These are phyloP conservation scores for Lepidium campestre DNA, from an alignment of 441 rosid genomes.

Conservation along the genomic window DNA sequence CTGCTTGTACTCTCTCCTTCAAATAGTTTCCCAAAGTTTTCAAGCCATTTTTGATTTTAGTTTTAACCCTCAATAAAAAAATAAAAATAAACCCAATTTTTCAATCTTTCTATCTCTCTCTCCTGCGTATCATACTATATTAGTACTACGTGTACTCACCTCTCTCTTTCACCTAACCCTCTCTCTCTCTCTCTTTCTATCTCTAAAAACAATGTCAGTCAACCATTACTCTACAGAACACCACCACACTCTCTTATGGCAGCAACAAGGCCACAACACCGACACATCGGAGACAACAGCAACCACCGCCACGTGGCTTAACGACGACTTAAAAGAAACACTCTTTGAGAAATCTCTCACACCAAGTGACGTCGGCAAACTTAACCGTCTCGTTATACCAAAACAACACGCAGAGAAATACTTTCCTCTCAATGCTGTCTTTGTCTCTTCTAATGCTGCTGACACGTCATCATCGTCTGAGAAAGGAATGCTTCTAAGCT, in stretches of 20 bases:
- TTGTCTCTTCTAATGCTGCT: neutral
- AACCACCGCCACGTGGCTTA: constrained; percentile 19
- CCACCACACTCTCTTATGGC: constrained; percentile 38
- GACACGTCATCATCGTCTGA: constrained; percentile 56
- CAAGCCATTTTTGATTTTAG: constrained; percentile 29
- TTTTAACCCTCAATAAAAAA: neutral
- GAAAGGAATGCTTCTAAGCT: constrained; percentile 63
- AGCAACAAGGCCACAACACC: constrained; percentile 17
- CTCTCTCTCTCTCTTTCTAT: neutral
- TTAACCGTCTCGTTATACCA: constrained; percentile 90
- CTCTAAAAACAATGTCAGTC: constrained; percentile 40
- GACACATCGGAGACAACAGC: constrained; percentile 16
- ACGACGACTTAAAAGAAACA: constrained; percentile 30
- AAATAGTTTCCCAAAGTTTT: constrained; percentile 46
- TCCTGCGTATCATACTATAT: constrained; percentile 28
- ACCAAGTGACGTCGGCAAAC: constrained; percentile 93
- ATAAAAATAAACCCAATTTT: neutral
- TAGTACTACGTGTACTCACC: constrained; percentile 23
- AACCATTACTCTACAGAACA: constrained; percentile 52
- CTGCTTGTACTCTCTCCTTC: constrained; percentile 32
- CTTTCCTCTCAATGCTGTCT: constrained; percentile 49
- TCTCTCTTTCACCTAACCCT: constrained; percentile 28
- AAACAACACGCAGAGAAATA: constrained; percentile 93
- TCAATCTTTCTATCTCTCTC: no score
- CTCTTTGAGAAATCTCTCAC: constrained; percentile 85